phyloP scores from a whole-genome alignment of 495 filamentous ascomycete species.

The Podospora conica region DNA sequence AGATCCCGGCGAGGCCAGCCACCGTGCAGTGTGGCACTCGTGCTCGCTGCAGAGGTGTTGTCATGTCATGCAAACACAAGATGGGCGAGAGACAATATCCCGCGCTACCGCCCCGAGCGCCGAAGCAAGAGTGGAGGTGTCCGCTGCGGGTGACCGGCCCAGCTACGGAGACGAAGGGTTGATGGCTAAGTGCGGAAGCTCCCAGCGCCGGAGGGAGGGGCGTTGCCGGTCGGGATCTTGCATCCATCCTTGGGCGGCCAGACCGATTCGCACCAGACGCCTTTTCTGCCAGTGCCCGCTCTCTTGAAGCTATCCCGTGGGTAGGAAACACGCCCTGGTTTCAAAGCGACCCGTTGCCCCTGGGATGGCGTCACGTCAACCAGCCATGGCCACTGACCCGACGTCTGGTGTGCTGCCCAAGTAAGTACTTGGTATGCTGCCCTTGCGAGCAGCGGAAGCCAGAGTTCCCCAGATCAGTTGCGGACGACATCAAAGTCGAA shows the following conservation, averaged over 20 bases:
- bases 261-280: background rate
- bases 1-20: background rate
- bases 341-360: conserved; percentile 8
- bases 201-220: background rate
- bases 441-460: background rate
- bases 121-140: background rate
- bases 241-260: background rate
- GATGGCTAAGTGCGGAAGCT: background rate
- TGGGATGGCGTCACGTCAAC: conserved; percentile 1
- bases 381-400: background rate
- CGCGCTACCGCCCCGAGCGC: background rate
- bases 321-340: conserved; percentile 11
- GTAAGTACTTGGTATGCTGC: background rate
- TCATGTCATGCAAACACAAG: background rate
- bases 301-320: conserved; percentile 4
- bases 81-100: too few species aligned
- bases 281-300: conserved; percentile 3
- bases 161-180: too few species aligned
- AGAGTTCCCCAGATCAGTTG: background rate
- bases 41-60: background rate
- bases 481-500: background rate
- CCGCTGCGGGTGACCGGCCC: too few species aligned
- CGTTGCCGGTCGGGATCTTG: background rate
- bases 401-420: background rate
- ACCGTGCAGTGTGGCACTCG: background rate